phyloP scores from a whole-genome alignment of 2,329 filamentous ascomycete genomes.

The Pezicula neosporulosa region DNA sequence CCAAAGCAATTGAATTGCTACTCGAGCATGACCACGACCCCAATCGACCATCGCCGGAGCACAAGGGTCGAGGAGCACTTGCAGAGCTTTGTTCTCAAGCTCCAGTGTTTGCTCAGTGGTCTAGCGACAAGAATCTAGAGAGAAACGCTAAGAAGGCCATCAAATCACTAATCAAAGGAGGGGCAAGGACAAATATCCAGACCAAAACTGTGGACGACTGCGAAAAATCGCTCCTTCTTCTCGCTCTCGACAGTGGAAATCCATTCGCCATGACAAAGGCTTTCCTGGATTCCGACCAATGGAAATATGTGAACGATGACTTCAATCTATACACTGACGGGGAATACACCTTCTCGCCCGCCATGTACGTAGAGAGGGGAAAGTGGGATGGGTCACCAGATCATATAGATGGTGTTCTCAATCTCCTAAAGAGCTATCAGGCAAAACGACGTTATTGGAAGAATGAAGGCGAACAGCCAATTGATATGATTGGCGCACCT shows the following conservation, averaged over 20 bases:
- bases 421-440: not conserved
- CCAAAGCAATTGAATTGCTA: slow-evolving; percentile 52
- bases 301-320: slow-evolving; percentile 60
- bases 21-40: slow-evolving; percentile 57
- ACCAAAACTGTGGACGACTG: slow-evolving; percentile 43
- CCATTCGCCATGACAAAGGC: slow-evolving; percentile 52
- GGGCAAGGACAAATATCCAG: slow-evolving; percentile 43
- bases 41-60: slow-evolving; percentile 61
- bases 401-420: not conserved
- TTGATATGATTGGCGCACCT: not conserved
- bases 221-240: slow-evolving; percentile 55
- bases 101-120: slow-evolving; percentile 31
- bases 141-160: slow-evolving; percentile 57
- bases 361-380: slow-evolving; percentile 50
- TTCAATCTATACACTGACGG: slow-evolving; percentile 52
- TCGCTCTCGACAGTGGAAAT: slow-evolving; percentile 56
- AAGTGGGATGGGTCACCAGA: slow-evolving; percentile 8
- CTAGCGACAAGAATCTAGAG: slow-evolving; percentile 38
- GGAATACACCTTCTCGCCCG: slow-evolving; percentile 57
- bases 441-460: not conserved
- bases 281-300: slow-evolving; percentile 60
- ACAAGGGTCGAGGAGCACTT: slow-evolving; percentile 59
- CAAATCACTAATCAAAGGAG: slow-evolving; percentile 50
- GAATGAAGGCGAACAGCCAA: not conserved
- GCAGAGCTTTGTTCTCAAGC: slow-evolving; percentile 60